phyloP scores from a whole-genome alignment of 2,329 filamentous ascomycete genomes.

The Paecilomyces sp. region DNA sequence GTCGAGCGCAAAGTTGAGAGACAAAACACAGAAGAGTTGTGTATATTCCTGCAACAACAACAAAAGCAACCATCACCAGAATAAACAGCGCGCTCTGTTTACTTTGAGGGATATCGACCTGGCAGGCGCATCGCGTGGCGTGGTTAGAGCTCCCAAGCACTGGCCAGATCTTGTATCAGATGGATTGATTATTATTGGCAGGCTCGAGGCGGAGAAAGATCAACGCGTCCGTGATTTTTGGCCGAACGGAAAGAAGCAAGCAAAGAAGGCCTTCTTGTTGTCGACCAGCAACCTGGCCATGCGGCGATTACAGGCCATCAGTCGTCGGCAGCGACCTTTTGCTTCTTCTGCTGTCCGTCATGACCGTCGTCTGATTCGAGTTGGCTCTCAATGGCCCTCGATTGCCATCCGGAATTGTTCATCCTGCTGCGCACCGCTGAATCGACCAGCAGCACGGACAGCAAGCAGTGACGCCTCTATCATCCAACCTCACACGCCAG shows the following conservation, averaged over 20 bases:
- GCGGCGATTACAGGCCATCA: constrained; percentile 7
- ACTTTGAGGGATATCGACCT: background rate
- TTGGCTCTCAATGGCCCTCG: constrained; percentile 14
- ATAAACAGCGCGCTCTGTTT: background rate
- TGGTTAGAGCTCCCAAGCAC: background rate
- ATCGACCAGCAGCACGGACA: constrained; percentile 2
- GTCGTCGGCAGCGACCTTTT: constrained; percentile 8
- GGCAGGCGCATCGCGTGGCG: background rate
- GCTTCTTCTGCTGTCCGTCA: background rate
- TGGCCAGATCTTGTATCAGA: background rate
- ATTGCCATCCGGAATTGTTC: constrained; percentile 15
- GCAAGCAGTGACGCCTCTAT: constrained; percentile 4
- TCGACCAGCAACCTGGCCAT: constrained; percentile 4
- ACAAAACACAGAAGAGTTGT: background rate
- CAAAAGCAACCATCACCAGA: background rate
- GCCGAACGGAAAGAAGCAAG: background rate
- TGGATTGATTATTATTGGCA: background rate
- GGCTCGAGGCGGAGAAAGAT: background rate
- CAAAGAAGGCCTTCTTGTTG: background rate
- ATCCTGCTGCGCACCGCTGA: constrained; percentile 19
- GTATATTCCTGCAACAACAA: background rate
- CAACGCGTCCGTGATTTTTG: background rate
- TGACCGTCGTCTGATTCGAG: constrained; percentile 1
- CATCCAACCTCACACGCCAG: constrained; percentile 26
- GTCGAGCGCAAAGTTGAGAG: background rate